These are phyloP conservation scores for Jimgerdemannia flammicorona DNA, from an alignment of 192 early-diverging fungal genomes.

Conservation along the genomic window DNA sequence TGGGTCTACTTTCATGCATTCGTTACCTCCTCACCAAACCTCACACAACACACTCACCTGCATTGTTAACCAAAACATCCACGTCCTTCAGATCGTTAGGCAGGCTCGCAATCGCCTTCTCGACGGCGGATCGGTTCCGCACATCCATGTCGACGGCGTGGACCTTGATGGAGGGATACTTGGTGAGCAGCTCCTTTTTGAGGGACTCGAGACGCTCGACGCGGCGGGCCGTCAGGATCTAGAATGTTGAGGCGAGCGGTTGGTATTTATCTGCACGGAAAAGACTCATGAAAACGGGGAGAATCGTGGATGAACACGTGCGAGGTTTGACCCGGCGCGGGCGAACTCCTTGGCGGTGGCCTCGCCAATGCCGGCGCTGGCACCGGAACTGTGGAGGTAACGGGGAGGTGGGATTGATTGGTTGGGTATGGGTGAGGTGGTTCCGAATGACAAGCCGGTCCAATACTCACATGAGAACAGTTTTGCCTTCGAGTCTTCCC, in stretches of 20 bases:
- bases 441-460: conserved; percentile 3
- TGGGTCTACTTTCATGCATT: too few species aligned
- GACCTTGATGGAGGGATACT: conserved; percentile 51
- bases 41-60: conserved; percentile 36
- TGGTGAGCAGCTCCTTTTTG: conserved; percentile 38
- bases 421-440: conserved; percentile 7
- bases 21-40: too few species aligned
- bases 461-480: conserved; percentile 28
- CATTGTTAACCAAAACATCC: conserved; percentile 89
- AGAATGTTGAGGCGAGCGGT: not conserved
- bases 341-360: conserved; percentile 70
- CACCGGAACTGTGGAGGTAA: conserved; percentile 44
- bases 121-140: conserved; percentile 47
- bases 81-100: conserved; percentile 56
- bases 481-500: conserved; percentile 25
- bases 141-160: conserved; percentile 72
- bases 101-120: conserved; percentile 39
- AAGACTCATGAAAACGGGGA: too few species aligned
- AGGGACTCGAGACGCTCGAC: conserved; percentile 58
- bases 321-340: conserved; percentile 51
- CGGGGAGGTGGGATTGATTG: too few species aligned
- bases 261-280: too few species aligned
- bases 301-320: conserved; percentile 10
- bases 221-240: conserved; percentile 63
- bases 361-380: conserved; percentile 68